These are phyloP conservation scores for Camelina sativa DNA, from an alignment of 345 rosid species.

Conservation along the genomic window DNA sequence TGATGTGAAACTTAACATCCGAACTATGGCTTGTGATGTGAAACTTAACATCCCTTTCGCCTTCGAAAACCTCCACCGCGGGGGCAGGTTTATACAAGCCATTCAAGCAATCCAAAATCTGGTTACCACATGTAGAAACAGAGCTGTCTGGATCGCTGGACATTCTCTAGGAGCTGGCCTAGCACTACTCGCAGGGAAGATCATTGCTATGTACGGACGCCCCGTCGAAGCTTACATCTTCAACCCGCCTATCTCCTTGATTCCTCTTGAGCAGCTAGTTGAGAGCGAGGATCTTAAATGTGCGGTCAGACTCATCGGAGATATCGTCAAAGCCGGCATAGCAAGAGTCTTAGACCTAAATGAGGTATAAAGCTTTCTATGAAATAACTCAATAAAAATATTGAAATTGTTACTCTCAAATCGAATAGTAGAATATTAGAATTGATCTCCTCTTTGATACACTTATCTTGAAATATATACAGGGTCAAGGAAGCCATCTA, in stretches of 20 bases:
- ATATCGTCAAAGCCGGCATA: conserved; percentile 55
- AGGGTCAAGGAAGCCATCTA: background rate
- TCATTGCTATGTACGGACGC: conserved; percentile 42
- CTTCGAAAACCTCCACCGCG: conserved; percentile 47
- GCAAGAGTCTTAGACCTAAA: background rate
- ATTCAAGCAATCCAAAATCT: conserved; percentile 45
- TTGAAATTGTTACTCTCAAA: no score
- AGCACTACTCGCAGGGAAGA: conserved; percentile 57
- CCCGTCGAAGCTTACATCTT: conserved; percentile 53
- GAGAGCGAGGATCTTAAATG: conserved; percentile 45
- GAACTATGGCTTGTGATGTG: conserved; percentile 18
- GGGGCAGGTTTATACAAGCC: conserved; percentile 47
- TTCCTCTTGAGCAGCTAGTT: conserved; percentile 48
- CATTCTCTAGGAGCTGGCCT: conserved; percentile 68
- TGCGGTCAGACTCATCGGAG: conserved; percentile 44
- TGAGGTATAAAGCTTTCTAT: background rate
- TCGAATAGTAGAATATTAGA: no score
- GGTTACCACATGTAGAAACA: conserved; percentile 32
- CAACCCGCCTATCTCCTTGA: conserved; percentile 58
- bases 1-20: conserved; percentile 43
- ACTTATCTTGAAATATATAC: background rate
- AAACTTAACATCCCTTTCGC: conserved; percentile 38
- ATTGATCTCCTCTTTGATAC: no score
- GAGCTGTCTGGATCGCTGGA: conserved; percentile 56
- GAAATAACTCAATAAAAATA: no score